A percentile compares a stretch with the other conserved stretches of the same genome.
These are phyloP conservation scores for Penicillium freii DNA, from an alignment of 2,329 filamentous ascomycete genomes.

Conservation along the genomic window DNA sequence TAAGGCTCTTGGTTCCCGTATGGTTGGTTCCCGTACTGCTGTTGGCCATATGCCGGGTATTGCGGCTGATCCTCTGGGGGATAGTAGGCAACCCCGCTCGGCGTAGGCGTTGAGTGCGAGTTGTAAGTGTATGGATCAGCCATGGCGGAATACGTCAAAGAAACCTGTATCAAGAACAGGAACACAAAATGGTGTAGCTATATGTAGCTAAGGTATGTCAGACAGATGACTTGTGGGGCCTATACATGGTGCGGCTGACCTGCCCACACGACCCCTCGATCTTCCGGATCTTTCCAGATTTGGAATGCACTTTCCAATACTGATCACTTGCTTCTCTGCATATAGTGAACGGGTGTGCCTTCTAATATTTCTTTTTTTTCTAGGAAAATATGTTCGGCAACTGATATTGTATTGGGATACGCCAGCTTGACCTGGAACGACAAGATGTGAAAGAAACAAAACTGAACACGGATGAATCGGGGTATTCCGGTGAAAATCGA, in stretches of 20 bases:
- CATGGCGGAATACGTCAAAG: slow-evolving; percentile 38
- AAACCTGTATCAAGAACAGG: slow-evolving; percentile 5
- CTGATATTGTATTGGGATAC: slow-evolving; percentile 16
- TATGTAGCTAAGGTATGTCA: neutral
- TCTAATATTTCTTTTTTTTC: neutral
- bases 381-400: slow-evolving; percentile 1
- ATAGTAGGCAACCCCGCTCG: slow-evolving; percentile 24
- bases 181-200: neutral
- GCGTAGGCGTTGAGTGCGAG: slow-evolving; percentile 27
- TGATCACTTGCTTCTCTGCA: neutral
- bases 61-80: slow-evolving; percentile 27
- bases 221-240: slow-evolving; percentile 14
- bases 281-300: neutral
- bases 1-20: slow-evolving; percentile 19
- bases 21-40: slow-evolving; percentile 17
- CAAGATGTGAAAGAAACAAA: slow-evolving; percentile 10
- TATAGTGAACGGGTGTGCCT: slow-evolving; percentile 2
- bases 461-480: slow-evolving; percentile 25
- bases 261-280: slow-evolving; percentile 25
- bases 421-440: slow-evolving; percentile 15
- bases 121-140: slow-evolving; percentile 51
- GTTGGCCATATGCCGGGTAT: slow-evolving; percentile 19
- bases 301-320: slow-evolving; percentile 15
- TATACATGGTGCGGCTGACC: slow-evolving; percentile 28
- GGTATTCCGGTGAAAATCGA: slow-evolving; percentile 31